phyloP scores from a whole-genome alignment of 2,329 filamentous ascomycete species.

The Xylariaceae sp. region DNA sequence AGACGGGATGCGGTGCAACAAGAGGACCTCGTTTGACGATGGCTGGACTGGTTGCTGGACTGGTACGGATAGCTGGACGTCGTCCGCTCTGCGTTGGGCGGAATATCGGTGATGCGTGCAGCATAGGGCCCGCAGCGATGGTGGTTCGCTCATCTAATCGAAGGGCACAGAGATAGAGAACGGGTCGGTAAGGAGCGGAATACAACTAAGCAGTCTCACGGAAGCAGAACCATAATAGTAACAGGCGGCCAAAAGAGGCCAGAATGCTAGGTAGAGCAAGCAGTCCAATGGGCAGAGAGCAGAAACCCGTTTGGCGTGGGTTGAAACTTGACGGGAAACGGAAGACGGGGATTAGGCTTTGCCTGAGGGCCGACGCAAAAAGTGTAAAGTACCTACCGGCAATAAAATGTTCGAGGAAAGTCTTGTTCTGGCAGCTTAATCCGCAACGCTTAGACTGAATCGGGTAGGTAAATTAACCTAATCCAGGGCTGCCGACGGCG shows the following conservation, averaged over 20 bases:
- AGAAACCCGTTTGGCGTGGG: background rate
- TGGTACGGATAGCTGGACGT: background rate
- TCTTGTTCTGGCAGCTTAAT: conserved; percentile 5
- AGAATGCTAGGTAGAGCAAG: conserved; percentile 2
- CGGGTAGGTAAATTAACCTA: background rate
- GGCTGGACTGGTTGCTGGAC: background rate
- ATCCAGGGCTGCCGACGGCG: conserved; percentile 6
- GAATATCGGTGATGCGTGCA: conserved; percentile 18
- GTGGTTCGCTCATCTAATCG: conserved; percentile 13
- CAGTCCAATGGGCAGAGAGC: conserved; percentile 1
- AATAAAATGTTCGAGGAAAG: background rate
- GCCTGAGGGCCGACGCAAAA: background rate
- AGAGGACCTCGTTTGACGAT: conserved; percentile 9
- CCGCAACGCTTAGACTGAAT: conserved; percentile 2
- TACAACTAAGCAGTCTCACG: background rate
- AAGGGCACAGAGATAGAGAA: background rate
- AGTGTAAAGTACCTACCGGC: background rate
- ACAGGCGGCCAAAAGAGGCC: background rate
- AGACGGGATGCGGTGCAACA: background rate
- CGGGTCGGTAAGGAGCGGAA: background rate
- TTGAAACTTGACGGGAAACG: background rate
- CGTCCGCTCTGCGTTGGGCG: conserved; percentile 10
- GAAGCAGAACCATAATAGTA: background rate
- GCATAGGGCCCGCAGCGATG: conserved; percentile 15
- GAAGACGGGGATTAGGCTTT: conserved; percentile 5